phyloP scores from a whole-genome alignment of 2,329 filamentous ascomycete genomes.

The Trichophyton mentagrophytes region DNA sequence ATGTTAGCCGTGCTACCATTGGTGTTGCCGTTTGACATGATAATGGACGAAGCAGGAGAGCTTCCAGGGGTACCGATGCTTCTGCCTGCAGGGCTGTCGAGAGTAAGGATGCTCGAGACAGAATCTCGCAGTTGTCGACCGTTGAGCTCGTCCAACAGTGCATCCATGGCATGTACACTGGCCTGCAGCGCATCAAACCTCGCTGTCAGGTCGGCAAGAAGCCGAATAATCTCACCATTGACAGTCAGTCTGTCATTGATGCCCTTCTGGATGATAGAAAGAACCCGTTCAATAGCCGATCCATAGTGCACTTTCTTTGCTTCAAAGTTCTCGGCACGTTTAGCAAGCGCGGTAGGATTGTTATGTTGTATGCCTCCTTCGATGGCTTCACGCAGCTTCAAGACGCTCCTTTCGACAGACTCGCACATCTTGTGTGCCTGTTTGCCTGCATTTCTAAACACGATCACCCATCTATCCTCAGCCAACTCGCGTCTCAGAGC shows the following conservation, averaged over 20 bases:
- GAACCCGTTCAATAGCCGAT: conserved; percentile 78
- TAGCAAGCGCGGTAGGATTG: conserved; percentile 55
- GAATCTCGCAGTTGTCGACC: conserved; percentile 78
- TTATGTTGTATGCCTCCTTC: conserved; percentile 62
- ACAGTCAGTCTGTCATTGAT: conserved; percentile 89
- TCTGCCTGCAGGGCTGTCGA: conserved; percentile 58
- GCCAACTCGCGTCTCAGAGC: conserved; percentile 78
- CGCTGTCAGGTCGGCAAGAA: conserved; percentile 75
- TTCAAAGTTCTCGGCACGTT: conserved; percentile 86
- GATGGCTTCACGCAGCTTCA: conserved; percentile 67
- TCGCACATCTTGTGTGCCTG: conserved; percentile 96
- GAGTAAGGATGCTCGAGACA: conserved; percentile 80
- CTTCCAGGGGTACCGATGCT: conserved; percentile 62
- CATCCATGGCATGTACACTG: conserved; percentile 66
- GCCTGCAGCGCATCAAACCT: conserved; percentile 65
- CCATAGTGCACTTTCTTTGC: conserved; percentile 91
- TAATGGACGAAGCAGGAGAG: conserved; percentile 55
- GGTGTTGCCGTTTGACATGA: conserved; percentile 37
- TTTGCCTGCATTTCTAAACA: conserved; percentile 82
- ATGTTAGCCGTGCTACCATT: conserved; percentile 27
- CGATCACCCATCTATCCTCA: conserved; percentile 90
- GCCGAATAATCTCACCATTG: conserved; percentile 81
- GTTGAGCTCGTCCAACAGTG: conserved; percentile 57
- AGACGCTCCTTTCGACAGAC: conserved; percentile 76
- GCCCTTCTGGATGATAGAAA: conserved; percentile 90